Evolutionary conservation across 1,284 basidiomycete species (phyloP).

Genomic region (Cutaneotrichosporon sp.): DNA sequence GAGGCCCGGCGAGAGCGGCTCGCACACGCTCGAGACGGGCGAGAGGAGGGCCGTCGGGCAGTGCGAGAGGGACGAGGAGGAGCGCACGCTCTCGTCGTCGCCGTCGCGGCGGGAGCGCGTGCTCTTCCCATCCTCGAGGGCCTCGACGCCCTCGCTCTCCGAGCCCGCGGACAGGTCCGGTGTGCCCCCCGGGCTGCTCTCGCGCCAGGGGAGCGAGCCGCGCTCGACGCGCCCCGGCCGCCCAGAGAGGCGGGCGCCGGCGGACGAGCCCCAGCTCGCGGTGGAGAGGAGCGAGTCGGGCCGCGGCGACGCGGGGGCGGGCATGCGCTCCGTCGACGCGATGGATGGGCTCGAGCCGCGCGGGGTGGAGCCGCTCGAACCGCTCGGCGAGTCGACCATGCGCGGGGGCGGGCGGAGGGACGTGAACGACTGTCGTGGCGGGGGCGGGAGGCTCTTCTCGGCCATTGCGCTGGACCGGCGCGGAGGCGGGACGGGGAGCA

Average conservation of each 20-base stretch:
- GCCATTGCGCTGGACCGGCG: slow-evolving; percentile 2
- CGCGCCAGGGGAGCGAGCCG: neutral
- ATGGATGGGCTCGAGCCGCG: neutral
- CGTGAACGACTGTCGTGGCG: neutral
- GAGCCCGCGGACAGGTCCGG: neutral
- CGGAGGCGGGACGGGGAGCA: neutral
- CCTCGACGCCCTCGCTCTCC: neutral
- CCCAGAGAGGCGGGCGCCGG: neutral
- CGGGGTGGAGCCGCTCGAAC: neutral
- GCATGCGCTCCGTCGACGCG: neutral
- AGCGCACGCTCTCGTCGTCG: neutral
- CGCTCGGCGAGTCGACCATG: neutral
- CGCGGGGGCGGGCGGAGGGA: neutral
- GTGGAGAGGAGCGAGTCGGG: slow-evolving; percentile 6
- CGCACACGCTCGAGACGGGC: neutral
- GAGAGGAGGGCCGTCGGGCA: neutral
- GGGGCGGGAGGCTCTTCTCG: neutral
- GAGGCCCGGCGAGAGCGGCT: neutral
- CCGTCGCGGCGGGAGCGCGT: neutral
- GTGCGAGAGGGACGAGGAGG: neutral
- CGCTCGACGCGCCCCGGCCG: neutral
- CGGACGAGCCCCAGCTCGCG: slow-evolving; percentile 5
- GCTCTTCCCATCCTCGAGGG: neutral
- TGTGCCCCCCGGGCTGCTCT: neutral
- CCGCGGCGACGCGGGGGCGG: neutral